Base-by-base conservation (phyloP, 495 filamentous ascomycete genomes). In the Xylaria scruposa region DNA sequence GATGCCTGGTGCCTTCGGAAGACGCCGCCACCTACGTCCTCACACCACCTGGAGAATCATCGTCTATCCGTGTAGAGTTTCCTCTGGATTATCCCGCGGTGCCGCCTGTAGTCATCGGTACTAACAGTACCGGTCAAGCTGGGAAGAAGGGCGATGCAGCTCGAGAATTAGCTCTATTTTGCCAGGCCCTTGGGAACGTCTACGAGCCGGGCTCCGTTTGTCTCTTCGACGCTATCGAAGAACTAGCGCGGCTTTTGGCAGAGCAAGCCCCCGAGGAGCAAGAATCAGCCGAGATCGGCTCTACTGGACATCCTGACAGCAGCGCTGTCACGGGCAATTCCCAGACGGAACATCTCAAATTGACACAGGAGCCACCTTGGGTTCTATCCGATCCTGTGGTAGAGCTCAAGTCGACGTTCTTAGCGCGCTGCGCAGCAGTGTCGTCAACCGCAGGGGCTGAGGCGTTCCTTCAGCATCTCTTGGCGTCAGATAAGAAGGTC, bases 401-500 rank as follows among this genome's bases (percentile, higher is more conserved):
- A 4, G 94, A 97, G 79, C 92, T 93, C 77, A 97, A 94, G 80
- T 97, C 94, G 2, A 89, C 93, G 15, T 99, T 99, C 78, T 74
- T 98, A 33, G 96, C 91, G 9, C 90, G 94, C 42, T 90, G 85
- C 44, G 91, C 90, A 2, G 77, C 79, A 3, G 93, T 97, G 15
- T 81, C 85, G 0, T 91, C 89, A 9, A 86, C 91, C 4, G 82
- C 83, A 3, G 89, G 97, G 81, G 94, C 93, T 9, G 86, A 89
- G 73, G 78, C 79, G 4, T 95, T 85, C 75, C 72, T 98, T 10
- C 85, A 88, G 47, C 89, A 97, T 76, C 86, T 97, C 17, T 84
- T 97, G 3, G 83, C 90, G 24, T 91, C 88, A 0, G 94, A 98
- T 81, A 95, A 92, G 81, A 92, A 91, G 73, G 91, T 91, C 51